Evolutionary conservation across 2,329 filamentous ascomycete species (phyloP).

Genomic region (Polytolypa hystricis): DNA sequence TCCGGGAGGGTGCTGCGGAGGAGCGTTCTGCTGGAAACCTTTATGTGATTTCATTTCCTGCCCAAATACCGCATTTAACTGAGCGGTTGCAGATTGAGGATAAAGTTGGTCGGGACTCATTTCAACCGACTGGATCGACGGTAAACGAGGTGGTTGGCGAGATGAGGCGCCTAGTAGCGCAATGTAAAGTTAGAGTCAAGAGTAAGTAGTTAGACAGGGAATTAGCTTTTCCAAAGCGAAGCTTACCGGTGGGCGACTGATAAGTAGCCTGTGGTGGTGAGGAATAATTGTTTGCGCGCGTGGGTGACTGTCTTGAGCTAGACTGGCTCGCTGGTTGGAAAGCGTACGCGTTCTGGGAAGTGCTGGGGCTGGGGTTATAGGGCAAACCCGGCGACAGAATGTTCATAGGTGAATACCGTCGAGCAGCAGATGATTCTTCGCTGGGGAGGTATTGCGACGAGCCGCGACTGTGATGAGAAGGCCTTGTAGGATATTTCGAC

Average conservation of each 20-base stretch:
- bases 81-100: constrained; percentile 55
- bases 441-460: constrained; percentile 63
- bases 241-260: constrained; percentile 42
- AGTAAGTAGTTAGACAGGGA: neutral
- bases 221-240: neutral
- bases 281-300: constrained; percentile 49
- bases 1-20: constrained; percentile 31
- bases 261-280: constrained; percentile 47
- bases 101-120: constrained; percentile 59
- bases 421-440: constrained; percentile 70
- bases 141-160: constrained; percentile 53
- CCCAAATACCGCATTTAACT: constrained; percentile 57
- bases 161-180: constrained; percentile 18
- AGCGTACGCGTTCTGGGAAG: constrained; percentile 39
- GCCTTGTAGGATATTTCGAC: constrained; percentile 74
- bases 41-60: constrained; percentile 42
- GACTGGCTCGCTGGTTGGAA: constrained; percentile 42
- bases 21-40: constrained; percentile 34
- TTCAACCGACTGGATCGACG: constrained; percentile 60
- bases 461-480: constrained; percentile 59
- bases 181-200: neutral
- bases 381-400: constrained; percentile 68
- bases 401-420: constrained; percentile 96
- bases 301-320: constrained; percentile 65
- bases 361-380: constrained; percentile 56